Evolutionary conservation across 768 basidiomycete genomes (phyloP).

Genomic region (Lentinula raphanica): DNA sequence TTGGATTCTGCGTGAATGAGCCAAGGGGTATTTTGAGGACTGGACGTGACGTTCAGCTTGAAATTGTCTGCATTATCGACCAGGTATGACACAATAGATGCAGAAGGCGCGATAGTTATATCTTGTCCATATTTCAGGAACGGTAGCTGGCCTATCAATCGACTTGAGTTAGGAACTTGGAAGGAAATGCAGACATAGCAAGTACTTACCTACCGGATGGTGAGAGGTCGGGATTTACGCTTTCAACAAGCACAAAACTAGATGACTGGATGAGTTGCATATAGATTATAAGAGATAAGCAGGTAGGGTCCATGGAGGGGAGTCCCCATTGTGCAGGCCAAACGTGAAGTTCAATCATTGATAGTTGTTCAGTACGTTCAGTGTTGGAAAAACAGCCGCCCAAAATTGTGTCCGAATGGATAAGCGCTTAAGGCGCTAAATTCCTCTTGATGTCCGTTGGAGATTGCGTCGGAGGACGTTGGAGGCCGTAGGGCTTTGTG

Average conservation of each 20-base stretch:
- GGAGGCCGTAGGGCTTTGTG: no score
- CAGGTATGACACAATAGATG: constrained; percentile 58
- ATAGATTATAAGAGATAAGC: constrained; percentile 60
- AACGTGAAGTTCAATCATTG: constrained; percentile 31
- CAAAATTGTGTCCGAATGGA: no score
- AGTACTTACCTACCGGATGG: constrained; percentile 62
- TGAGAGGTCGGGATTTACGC: constrained; percentile 64
- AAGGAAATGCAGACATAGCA: neutral
- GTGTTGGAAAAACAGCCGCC: no score
- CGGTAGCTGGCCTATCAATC: constrained; percentile 58
- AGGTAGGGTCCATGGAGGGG: constrained; percentile 62
- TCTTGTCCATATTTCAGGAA: constrained; percentile 58
- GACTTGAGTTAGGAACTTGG: constrained; percentile 11
- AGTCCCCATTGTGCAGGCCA: constrained; percentile 68
- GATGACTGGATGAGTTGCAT: constrained; percentile 67
- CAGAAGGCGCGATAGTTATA: constrained; percentile 42
- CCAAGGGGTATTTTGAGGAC: constrained; percentile 56
- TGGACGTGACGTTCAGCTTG: constrained; percentile 10
- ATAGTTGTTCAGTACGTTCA: no score
- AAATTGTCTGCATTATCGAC: neutral
- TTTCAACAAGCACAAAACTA: constrained; percentile 57
- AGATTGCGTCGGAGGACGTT: no score
- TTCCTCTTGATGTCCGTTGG: no score
- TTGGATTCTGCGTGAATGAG: constrained; percentile 59
- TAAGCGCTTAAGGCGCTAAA: no score